These are phyloP conservation scores for Phyllosticta capitalensis DNA, from an alignment of 2,329 filamentous ascomycete genomes.

Conservation along the genomic window DNA sequence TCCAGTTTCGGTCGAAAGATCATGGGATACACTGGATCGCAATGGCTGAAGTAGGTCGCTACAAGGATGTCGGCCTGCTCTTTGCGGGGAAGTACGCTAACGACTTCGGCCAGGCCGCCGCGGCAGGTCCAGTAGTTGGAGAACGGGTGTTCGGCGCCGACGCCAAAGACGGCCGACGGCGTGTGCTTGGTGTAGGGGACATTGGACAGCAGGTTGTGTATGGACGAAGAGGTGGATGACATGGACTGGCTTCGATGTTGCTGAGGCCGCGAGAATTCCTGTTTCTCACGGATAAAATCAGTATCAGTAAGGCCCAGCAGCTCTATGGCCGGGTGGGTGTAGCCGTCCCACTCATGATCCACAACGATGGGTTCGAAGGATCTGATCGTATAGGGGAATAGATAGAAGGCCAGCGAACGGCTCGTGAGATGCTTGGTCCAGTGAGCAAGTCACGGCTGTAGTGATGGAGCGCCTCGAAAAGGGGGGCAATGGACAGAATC, in stretches of 20 bases:
- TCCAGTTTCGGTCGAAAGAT: constrained; percentile 67
- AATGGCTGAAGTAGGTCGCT: constrained; percentile 45
- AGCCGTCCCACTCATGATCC: constrained; percentile 6
- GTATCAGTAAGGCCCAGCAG: constrained; percentile 10
- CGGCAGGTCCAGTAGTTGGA: constrained; percentile 79
- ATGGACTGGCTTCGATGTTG: constrained; percentile 14
- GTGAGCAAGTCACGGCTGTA: constrained; percentile 7
- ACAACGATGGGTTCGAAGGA: constrained; percentile 7
- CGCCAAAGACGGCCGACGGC: constrained; percentile 70
- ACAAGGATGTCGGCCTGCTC: constrained; percentile 62
- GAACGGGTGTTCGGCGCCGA: constrained; percentile 69
- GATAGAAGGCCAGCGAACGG: constrained; percentile 7
- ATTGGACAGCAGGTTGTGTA: constrained; percentile 54
- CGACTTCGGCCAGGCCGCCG: constrained; percentile 64
- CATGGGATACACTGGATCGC: constrained; percentile 76
- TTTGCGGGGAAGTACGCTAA: constrained; percentile 66
- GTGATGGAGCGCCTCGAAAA: not conserved
- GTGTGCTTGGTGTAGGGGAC: constrained; percentile 62
- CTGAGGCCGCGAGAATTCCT: constrained; percentile 7
- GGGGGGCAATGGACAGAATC: not conserved
- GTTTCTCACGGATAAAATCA: constrained; percentile 6
- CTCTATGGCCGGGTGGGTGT: constrained; percentile 9
- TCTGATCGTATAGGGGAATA: constrained; percentile 10
- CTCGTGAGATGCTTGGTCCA: constrained; percentile 6
- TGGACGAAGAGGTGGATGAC: constrained; percentile 33